These are phyloP conservation scores for Rhynchospora breviuscula DNA, from an alignment of 176 grass and related monocot genomes.

Conservation along the genomic window DNA sequence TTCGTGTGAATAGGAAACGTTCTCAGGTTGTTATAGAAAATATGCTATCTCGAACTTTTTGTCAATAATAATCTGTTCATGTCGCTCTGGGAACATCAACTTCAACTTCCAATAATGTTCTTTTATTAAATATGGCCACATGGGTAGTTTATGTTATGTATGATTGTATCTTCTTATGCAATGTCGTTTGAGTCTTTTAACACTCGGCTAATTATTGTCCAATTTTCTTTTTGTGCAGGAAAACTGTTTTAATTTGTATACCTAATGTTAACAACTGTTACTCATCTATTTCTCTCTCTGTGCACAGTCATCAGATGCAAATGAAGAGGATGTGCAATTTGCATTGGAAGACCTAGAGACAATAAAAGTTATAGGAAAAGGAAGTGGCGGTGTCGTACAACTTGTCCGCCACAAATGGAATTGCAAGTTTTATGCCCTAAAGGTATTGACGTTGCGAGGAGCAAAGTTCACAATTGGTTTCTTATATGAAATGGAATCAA, in stretches of 20 bases:
- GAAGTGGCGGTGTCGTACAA: constrained; percentile 86
- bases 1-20: background rate
- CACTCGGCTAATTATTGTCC: too few relatives aligned
- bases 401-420: constrained; percentile 90
- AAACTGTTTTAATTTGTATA: background rate
- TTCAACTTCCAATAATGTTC: too few relatives aligned
- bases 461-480: background rate
- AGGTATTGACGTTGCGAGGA: constrained; percentile 39
- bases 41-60: too few relatives aligned
- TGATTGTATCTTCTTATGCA: too few relatives aligned
- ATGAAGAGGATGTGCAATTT: constrained; percentile 69
- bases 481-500: background rate
- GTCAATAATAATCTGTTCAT: too few relatives aligned
- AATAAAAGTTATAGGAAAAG: constrained; percentile 95
- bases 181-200: too few relatives aligned
- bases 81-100: too few relatives aligned
- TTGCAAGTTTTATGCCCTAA: constrained; percentile 76
- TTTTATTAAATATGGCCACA: too few relatives aligned
- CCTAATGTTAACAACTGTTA: background rate
- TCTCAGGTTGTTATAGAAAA: background rate
- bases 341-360: constrained; percentile 81
- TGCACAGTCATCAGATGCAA: constrained; percentile 45
- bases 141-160: too few relatives aligned
- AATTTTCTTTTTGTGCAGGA: too few relatives aligned
- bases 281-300: constrained; percentile 17